Evolutionary conservation across 306 rosid genomes (phyloP), one percentile per base, ranked within the genome.

Genomic region (Quercus engelmannii): DNA sequence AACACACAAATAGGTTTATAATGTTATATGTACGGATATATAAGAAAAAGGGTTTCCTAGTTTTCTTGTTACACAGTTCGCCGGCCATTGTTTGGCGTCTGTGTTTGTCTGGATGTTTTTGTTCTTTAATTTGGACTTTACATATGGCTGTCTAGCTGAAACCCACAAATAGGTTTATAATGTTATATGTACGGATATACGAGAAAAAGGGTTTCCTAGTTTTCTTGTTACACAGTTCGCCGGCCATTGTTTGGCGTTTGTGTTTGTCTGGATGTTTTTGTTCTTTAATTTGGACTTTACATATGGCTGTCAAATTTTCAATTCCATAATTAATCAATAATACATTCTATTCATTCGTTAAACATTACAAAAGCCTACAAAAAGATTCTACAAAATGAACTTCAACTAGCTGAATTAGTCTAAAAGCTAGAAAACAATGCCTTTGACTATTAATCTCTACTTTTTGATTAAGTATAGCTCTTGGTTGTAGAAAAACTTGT

Each of bases 401-500:
- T 9, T 35, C 8, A 19, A 61, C 43, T 69, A 63, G 38, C 75
- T 69, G 30, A 78, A 74, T 76, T 3, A 49, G 30, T 59, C 82
- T 72, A 78, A 72, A 78, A 81, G 78, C 81, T 74, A 81, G 59
- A 75, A 81, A 87, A 61, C 73, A 81, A 78, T n/a, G 55, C 33
- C 82, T 81, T 76, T 77, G 75, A 83, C 63, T 67, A 14, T 73
- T 52, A 78, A 75, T 10, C 64, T 74, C 71, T 71, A 21, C 19
- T 65, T 63, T 75, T 14, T 25, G 1, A 67, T 64, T 79, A 88
- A 81, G 93, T 87, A 65, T 86, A 87, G 85, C 94, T 86, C 84
- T 89, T 90, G 69, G 90, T 90, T 38, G 82, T 74, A 68, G 89
- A 82, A 75, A 78, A 85, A 87, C 68, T 88, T 35, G 91, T 88